A percentile compares a stretch with the other conserved stretches of the same genome.
phyloP scores from a whole-genome alignment of 2,329 filamentous ascomycete species.

The Calonectria crousiana region DNA sequence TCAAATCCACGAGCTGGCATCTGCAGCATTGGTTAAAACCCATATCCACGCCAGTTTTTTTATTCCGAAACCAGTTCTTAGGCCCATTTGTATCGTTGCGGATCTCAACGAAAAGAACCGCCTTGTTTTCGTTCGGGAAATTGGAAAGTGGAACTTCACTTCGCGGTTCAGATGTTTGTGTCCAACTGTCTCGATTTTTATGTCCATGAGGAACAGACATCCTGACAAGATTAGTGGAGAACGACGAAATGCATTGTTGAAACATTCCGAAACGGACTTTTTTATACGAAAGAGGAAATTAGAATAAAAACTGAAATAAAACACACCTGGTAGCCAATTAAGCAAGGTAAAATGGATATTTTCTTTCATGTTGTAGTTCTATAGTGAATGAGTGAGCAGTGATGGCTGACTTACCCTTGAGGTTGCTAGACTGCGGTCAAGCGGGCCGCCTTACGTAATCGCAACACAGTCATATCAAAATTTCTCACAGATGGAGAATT shows the following conservation, averaged over 20 bases:
- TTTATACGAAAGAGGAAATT: neutral
- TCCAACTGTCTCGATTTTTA: neutral
- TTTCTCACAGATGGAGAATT: constrained; percentile 26
- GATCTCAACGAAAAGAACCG: neutral
- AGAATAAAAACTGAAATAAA: neutral
- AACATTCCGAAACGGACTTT: neutral
- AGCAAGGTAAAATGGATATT: neutral
- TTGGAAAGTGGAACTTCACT: neutral
- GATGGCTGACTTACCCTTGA: constrained; percentile 29
- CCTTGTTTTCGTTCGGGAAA: too few relatives aligned
- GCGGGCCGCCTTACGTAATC: constrained; percentile 26
- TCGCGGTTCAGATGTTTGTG: neutral
- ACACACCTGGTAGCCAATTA: neutral
- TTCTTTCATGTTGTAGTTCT: neutral
- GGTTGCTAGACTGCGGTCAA: constrained; percentile 14
- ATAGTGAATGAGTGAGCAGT: neutral
- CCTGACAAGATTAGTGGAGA: neutral
- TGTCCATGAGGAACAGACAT: neutral
- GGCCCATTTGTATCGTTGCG: neutral
- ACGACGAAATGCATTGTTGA: neutral
- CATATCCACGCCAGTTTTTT: neutral
- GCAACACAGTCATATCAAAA: constrained; percentile 27
- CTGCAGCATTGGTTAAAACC: neutral
- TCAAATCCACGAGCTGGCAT: neutral
- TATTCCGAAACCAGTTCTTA: neutral